These are phyloP conservation scores for Mycena galopus DNA, from an alignment of 768 basidiomycete species.

Conservation along the genomic window DNA sequence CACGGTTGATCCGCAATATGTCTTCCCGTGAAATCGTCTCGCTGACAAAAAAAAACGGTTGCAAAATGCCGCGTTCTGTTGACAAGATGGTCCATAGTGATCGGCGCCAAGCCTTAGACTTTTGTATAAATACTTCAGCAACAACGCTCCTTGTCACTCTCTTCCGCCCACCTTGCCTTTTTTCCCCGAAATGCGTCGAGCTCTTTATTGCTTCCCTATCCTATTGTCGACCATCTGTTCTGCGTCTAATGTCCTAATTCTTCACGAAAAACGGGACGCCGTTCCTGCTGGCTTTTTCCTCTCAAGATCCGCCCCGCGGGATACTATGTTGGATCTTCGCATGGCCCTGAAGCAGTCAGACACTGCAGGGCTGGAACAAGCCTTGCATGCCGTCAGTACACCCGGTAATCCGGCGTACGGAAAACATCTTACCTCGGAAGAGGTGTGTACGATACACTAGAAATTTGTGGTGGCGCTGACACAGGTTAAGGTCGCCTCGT, in stretches of 20 bases:
- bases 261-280: slow-evolving; percentile 36
- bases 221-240: background rate
- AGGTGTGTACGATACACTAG: no score
- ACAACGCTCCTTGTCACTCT: background rate
- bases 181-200: background rate
- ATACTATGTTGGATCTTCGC: slow-evolving; percentile 44
- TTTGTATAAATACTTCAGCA: slow-evolving; percentile 1
- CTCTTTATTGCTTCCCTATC: background rate
- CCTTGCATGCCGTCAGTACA: slow-evolving; percentile 46
- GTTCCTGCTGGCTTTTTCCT: slow-evolving; percentile 42
- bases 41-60: background rate
- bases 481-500: slow-evolving; percentile 8
- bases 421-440: slow-evolving; percentile 15
- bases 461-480: background rate
- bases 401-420: slow-evolving; percentile 45
- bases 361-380: slow-evolving; percentile 44
- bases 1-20: no score
- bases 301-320: slow-evolving; percentile 36
- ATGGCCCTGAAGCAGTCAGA: slow-evolving; percentile 48
- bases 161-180: background rate
- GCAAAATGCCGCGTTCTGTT: background rate
- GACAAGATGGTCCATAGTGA: background rate
- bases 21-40: background rate
- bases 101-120: background rate
- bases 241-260: background rate